Evolutionary conservation across 768 basidiomycete genomes (phyloP).

Genomic region (Serendipita sp.): DNA sequence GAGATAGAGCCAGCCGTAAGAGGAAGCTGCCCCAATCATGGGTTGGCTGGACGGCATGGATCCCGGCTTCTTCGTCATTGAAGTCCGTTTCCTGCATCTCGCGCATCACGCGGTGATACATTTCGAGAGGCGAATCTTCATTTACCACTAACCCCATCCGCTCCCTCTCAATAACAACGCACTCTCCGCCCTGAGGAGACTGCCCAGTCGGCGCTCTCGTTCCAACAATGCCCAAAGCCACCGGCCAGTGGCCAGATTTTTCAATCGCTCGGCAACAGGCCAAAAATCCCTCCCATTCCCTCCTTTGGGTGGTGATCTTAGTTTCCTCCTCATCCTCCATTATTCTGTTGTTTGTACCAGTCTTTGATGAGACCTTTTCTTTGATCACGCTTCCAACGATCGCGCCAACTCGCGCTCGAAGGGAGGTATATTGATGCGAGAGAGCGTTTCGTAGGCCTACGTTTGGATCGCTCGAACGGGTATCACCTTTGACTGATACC

Average conservation of each 20-base stretch:
- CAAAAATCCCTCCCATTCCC: constrained; percentile 94
- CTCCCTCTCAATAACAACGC: constrained; percentile 62
- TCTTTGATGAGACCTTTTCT: neutral
- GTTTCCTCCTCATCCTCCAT: constrained; percentile 64
- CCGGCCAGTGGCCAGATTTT: constrained; percentile 66
- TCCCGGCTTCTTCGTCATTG: constrained; percentile 30
- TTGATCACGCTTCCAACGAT: constrained; percentile 77
- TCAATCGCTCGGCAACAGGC: constrained; percentile 84
- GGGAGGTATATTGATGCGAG: constrained; percentile 33
- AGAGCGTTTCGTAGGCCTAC: neutral
- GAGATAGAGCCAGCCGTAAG: constrained; percentile 18
- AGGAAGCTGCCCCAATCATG: constrained; percentile 47
- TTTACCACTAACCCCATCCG: constrained; percentile 44
- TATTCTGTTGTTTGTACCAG: constrained; percentile 59
- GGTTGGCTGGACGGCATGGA: constrained; percentile 39
- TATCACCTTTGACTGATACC: neutral
- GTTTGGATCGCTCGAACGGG: neutral
- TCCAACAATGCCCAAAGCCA: constrained; percentile 37
- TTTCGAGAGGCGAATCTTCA: constrained; percentile 50
- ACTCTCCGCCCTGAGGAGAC: constrained; percentile 18
- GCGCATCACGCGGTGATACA: constrained; percentile 33
- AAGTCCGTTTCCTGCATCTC: constrained; percentile 17
- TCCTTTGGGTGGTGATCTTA: constrained; percentile 42
- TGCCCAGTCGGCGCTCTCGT: neutral
- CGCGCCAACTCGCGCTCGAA: constrained; percentile 60